These are phyloP conservation scores for Prillingera fragicola DNA, from an alignment of 1,284 basidiomycete genomes.

Conservation along the genomic window DNA sequence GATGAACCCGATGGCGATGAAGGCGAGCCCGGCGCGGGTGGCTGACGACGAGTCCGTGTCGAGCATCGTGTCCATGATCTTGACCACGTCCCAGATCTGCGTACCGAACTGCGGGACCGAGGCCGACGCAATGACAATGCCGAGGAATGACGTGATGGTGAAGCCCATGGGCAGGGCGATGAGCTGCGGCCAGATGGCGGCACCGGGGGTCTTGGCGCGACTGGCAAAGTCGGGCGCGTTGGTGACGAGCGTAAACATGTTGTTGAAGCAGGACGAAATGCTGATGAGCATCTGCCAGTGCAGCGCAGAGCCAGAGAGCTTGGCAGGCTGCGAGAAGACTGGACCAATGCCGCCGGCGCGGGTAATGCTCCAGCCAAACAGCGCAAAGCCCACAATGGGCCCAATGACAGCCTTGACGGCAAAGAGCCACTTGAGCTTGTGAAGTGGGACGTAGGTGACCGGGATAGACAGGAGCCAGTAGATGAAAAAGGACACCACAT, in stretches of 20 bases:
- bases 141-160: slow-evolving; percentile 71
- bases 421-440: slow-evolving; percentile 76
- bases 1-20: slow-evolving; percentile 57
- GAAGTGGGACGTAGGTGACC: slow-evolving; percentile 72
- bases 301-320: slow-evolving; percentile 62
- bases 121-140: slow-evolving; percentile 75
- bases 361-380: slow-evolving; percentile 74
- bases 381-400: slow-evolving; percentile 63
- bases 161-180: slow-evolving; percentile 69
- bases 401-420: slow-evolving; percentile 67
- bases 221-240: slow-evolving; percentile 71
- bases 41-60: slow-evolving; percentile 20
- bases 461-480: slow-evolving; percentile 78
- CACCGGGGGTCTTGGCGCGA: slow-evolving; percentile 61
- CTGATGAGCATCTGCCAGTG: slow-evolving; percentile 74
- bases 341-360: slow-evolving; percentile 74
- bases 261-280: slow-evolving; percentile 72
- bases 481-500: slow-evolving; percentile 68
- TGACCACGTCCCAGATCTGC: slow-evolving; percentile 62
- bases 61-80: slow-evolving; percentile 41
- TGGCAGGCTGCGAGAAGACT: slow-evolving; percentile 64
- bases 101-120: slow-evolving; percentile 70
- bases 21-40: slow-evolving; percentile 47
- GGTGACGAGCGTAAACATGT: slow-evolving; percentile 56
- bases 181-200: slow-evolving; percentile 66